Conservation (phyloP, 805 yeast genomes). For the Yarrowia keelungensis region DNA sequence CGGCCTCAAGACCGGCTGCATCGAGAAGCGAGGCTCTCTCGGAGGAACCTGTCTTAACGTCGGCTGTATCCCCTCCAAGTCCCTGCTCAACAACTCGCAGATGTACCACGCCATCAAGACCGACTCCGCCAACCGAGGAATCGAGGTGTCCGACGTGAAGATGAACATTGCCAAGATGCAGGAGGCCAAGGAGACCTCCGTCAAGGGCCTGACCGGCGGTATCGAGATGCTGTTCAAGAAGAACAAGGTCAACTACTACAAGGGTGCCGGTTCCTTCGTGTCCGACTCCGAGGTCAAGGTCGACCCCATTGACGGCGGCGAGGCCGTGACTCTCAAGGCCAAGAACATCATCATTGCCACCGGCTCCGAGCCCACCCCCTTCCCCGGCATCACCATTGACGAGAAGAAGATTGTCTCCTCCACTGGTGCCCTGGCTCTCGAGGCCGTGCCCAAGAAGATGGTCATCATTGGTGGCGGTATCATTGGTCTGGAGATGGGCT, state of each 20-base stretch:
- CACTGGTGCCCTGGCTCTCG: constrained; percentile 85
- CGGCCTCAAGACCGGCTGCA: constrained; percentile 92
- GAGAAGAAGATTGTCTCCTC: constrained; percentile 97
- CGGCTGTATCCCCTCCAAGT: constrained; percentile 98
- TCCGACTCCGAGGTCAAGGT: constrained; percentile 81
- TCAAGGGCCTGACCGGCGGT: constrained; percentile 89
- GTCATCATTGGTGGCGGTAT: constrained; percentile 99
- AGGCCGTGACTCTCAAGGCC: constrained; percentile 74
- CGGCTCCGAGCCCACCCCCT: constrained; percentile 97
- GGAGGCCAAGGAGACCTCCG: constrained; percentile 91
- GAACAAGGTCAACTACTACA: constrained; percentile 91
- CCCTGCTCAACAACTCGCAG: constrained; percentile 92
- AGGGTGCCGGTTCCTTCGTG: constrained; percentile 89
- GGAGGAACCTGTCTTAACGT: constrained; percentile 99
- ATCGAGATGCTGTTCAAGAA: constrained; percentile 94
- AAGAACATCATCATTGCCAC: constrained; percentile 95
- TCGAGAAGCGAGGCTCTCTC: constrained; percentile 93
- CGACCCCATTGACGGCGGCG: constrained; percentile 84
- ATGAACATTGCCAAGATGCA: constrained; percentile 81
- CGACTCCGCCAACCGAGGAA: constrained; percentile 89
- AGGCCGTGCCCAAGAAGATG: constrained; percentile 89
- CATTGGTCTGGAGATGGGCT: constrained; percentile 99
- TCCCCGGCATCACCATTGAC: constrained; percentile 96
- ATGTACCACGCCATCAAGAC: constrained; percentile 85
- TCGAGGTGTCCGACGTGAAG: constrained; percentile 74